These are phyloP conservation scores for Oenanthe sinensis DNA, from an alignment of 129 eudicot species.

Conservation along the genomic window DNA sequence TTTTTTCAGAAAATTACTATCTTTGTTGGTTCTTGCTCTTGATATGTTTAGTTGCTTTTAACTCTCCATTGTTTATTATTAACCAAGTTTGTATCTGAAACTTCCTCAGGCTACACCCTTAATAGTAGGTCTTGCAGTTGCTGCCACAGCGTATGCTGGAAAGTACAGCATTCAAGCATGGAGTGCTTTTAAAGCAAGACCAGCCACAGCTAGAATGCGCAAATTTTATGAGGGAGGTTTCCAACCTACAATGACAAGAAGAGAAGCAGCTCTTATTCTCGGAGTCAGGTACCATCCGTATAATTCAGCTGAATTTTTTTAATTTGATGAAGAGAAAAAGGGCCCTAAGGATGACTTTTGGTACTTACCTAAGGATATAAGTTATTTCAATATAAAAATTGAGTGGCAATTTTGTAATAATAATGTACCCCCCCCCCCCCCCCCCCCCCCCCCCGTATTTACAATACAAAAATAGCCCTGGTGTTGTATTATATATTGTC, in stretches of 20 bases:
- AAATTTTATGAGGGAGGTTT: slow-evolving; percentile 91
- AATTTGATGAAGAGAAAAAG: neutral
- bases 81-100: neutral
- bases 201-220: slow-evolving; percentile 56
- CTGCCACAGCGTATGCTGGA: slow-evolving; percentile 75
- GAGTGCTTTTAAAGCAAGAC: slow-evolving; percentile 84
- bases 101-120: slow-evolving; percentile 48
- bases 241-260: slow-evolving; percentile 78
- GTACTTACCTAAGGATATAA: no score
- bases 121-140: slow-evolving; percentile 68
- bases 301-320: neutral
- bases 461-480: no score
- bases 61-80: neutral
- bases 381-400: no score
- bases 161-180: slow-evolving; percentile 73
- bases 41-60: neutral
- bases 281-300: slow-evolving; percentile 56
- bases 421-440: no score
- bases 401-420: no score
- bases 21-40: neutral
- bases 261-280: slow-evolving; percentile 97
- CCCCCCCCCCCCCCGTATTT: no score
- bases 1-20: neutral
- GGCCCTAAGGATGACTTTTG: no score
- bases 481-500: no score